phyloP scores from a whole-genome alignment of 2,329 filamentous ascomycete genomes.

The Simplicillium sp. region DNA sequence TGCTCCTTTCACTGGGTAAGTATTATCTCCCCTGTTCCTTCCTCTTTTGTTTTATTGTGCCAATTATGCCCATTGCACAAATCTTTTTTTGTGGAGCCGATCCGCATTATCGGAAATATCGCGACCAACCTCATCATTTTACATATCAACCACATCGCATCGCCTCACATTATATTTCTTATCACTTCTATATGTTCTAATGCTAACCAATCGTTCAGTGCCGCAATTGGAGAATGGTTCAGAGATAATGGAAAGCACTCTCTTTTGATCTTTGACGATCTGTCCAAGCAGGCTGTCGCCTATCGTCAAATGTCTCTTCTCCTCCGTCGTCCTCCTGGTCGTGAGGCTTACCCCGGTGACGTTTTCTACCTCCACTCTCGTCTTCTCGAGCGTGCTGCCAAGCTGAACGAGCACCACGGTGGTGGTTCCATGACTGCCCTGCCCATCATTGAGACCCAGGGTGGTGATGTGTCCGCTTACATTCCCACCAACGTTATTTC shows the following conservation, averaged over 20 bases:
- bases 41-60: neutral
- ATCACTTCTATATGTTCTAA: too few species aligned
- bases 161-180: too few species aligned
- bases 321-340: slow-evolving; percentile 92
- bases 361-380: slow-evolving; percentile 99
- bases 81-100: too few species aligned
- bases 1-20: slow-evolving; percentile 76
- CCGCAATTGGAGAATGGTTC: slow-evolving; percentile 62
- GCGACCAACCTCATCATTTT: too few species aligned
- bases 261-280: slow-evolving; percentile 86
- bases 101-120: too few species aligned
- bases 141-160: too few species aligned
- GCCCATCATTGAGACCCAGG: slow-evolving; percentile 98
- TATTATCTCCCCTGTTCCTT: slow-evolving; percentile 6
- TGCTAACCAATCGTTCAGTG: slow-evolving; percentile 9
- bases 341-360: slow-evolving; percentile 99
- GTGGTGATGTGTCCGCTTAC: slow-evolving; percentile 99
- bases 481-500: slow-evolving; percentile 99
- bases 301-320: slow-evolving; percentile 99
- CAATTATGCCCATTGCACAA: neutral
- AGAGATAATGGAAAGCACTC: slow-evolving; percentile 81
- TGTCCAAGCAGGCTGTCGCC: slow-evolving; percentile 95
- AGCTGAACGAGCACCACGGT: slow-evolving; percentile 94
- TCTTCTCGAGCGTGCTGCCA: slow-evolving; percentile 97
- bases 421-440: slow-evolving; percentile 96